phyloP scores from a whole-genome alignment of 75 land plant genomes.

The Cunninghamia lanceolata region DNA sequence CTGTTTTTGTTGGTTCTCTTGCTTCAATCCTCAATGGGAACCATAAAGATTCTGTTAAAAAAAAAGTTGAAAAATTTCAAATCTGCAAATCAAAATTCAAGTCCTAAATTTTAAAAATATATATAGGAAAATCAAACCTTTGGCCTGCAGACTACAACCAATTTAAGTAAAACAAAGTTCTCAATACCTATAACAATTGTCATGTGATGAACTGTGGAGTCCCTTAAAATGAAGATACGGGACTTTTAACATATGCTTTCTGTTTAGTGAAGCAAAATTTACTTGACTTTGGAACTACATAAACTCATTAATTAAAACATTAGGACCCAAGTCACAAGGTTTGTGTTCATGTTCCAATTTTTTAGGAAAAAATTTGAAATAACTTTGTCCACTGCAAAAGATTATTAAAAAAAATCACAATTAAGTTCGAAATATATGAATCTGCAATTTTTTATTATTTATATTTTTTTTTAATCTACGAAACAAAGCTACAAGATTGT shows the following conservation, averaged over 20 bases:
- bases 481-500: no score
- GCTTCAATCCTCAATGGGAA: conserved; percentile 33
- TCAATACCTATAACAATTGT: background rate
- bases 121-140: background rate
- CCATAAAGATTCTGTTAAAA: background rate
- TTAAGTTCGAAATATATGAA: no score
- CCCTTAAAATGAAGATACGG: background rate
- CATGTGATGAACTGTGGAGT: background rate
- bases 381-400: no score
- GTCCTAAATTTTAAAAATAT: background rate
- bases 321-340: background rate
- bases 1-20: conserved; percentile 35
- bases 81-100: background rate
- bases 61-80: background rate
- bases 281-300: background rate
- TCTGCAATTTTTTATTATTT: no score
- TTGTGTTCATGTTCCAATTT: no score
- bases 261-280: background rate
- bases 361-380: no score
- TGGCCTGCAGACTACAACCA: background rate
- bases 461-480: no score
- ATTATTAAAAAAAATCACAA: no score
- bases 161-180: background rate
- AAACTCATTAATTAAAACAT: background rate
- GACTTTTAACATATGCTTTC: background rate